Percentiles rank a stretch among this genome's conserved stretches.
These are phyloP conservation scores for Arthrobotrys sinensis DNA, from an alignment of 2,329 filamentous ascomycete genomes.

Conservation along the genomic window DNA sequence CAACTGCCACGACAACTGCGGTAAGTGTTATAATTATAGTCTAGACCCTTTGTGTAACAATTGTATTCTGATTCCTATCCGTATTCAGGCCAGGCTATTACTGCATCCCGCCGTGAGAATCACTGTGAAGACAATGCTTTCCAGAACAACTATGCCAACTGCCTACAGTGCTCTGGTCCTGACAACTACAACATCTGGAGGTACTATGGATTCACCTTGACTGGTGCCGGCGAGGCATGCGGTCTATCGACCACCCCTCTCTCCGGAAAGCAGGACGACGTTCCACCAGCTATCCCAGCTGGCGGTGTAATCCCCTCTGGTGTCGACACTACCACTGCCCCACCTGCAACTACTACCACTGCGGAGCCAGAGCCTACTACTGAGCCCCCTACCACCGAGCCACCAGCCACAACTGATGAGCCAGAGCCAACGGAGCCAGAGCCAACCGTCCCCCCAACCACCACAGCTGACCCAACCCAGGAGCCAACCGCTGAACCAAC, in stretches of 20 bases:
- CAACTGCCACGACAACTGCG: constrained; percentile 72
- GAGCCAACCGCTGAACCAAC: constrained; percentile 25
- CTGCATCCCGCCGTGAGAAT: constrained; percentile 66
- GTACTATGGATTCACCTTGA: constrained; percentile 68
- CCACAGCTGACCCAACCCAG: constrained; percentile 20
- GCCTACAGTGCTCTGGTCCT: constrained; percentile 68
- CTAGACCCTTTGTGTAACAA: constrained; percentile 20
- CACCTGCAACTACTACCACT: constrained; percentile 36
- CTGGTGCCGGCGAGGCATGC: constrained; percentile 66
- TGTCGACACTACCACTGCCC: constrained; percentile 24
- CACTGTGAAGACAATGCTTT: constrained; percentile 69
- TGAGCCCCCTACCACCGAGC: constrained; percentile 18
- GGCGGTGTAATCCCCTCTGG: constrained; percentile 47
- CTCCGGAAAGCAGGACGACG: constrained; percentile 36
- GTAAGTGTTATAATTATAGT: constrained; percentile 66
- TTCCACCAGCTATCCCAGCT: constrained; percentile 41
- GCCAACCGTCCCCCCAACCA: constrained; percentile 2
- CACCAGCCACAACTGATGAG: constrained; percentile 16
- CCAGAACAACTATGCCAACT: constrained; percentile 68
- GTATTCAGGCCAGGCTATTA: constrained; percentile 65
- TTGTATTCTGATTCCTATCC: not conserved
- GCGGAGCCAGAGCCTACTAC: not conserved
- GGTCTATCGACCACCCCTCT: constrained; percentile 61
- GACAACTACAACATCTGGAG: constrained; percentile 70
- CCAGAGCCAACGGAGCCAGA: constrained; percentile 44